Percentiles rank a stretch among this genome's conserved stretches.
phyloP scores from a whole-genome alignment of 139 green algal species.

The Picocystis salinarum region DNA sequence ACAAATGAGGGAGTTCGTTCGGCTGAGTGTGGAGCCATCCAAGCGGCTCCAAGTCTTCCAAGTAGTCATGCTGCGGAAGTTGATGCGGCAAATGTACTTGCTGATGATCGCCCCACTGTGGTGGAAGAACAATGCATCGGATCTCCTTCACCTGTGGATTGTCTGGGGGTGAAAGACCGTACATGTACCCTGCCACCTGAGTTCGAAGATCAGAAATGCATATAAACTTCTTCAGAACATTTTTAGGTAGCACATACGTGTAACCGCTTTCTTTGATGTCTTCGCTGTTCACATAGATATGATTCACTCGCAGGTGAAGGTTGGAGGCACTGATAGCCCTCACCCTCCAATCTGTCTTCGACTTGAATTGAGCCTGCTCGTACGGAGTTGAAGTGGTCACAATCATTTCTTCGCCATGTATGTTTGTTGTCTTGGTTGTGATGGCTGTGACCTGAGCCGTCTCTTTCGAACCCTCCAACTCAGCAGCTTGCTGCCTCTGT shows the following conservation, averaged over 20 bases:
- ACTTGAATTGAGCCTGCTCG: constrained; percentile 70
- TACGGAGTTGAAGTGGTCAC: constrained; percentile 94
- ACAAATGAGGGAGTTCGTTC: constrained; percentile 81
- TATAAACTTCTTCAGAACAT: constrained; percentile 99
- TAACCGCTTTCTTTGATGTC: constrained; percentile 84
- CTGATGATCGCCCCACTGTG: constrained; percentile 93
- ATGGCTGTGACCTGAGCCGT: constrained; percentile 62
- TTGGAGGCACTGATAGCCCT: constrained; percentile 89
- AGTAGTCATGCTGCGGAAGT: constrained; percentile 88
- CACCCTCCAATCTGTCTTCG: constrained; percentile 97
- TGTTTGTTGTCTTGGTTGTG: constrained; percentile 86
- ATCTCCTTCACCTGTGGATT: constrained; percentile 95
- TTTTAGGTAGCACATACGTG: constrained; percentile 99
- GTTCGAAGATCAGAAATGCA: constrained; percentile 92
- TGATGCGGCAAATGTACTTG: constrained; percentile 62
- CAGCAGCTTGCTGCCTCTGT: constrained; percentile 96
- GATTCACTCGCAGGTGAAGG: constrained; percentile 94
- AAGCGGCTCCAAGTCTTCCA: constrained; percentile 89
- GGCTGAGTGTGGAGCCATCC: constrained; percentile 98
- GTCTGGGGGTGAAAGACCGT: constrained; percentile 84
- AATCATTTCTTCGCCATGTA: constrained; percentile 92
- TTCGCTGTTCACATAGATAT: constrained; percentile 98
- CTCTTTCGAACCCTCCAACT: constrained; percentile 88
- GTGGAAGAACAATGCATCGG: constrained; percentile 79
- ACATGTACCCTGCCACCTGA: constrained; percentile 62